phyloP scores from a whole-genome alignment of 371 early-diverging fungal genomes.

The Haplosporangium sp. region DNA sequence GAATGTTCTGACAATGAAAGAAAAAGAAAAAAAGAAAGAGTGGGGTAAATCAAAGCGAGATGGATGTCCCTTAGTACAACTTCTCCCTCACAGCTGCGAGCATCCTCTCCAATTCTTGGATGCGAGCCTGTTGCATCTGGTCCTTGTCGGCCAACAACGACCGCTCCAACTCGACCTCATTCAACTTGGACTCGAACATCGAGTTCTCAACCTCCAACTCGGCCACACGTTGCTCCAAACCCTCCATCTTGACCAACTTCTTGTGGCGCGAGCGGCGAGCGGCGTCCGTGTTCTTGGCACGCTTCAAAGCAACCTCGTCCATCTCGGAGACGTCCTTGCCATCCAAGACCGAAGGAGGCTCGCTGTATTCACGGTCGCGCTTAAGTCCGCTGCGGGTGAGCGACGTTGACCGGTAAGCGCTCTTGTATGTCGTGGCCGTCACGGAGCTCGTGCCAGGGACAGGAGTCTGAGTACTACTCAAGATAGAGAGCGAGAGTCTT shows the following conservation, averaged over 20 bases:
- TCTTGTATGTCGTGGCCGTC: constrained; percentile 46
- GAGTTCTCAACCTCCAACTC: constrained; percentile 86
- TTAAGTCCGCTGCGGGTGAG: constrained; percentile 16
- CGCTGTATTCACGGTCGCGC: constrained; percentile 37
- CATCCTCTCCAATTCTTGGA: constrained; percentile 41
- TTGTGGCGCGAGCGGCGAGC: constrained; percentile 93
- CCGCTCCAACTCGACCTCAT: constrained; percentile 53
- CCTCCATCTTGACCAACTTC: constrained; percentile 86
- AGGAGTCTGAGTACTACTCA: constrained; percentile 45
- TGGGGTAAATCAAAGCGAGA: no score
- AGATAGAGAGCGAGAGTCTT: constrained; percentile 32
- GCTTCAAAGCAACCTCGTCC: constrained; percentile 79
- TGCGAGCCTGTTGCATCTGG: constrained; percentile 45
- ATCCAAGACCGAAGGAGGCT: constrained; percentile 44
- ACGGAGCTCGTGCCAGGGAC: constrained; percentile 16
- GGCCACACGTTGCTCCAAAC: constrained; percentile 82
- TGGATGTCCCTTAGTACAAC: constrained; percentile 12
- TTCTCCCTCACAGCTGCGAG: constrained; percentile 28
- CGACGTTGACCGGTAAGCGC: constrained; percentile 40
- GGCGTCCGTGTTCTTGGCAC: constrained; percentile 94
- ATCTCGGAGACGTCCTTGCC: constrained; percentile 51
- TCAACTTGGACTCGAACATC: constrained; percentile 68
- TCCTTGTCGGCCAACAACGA: constrained; percentile 53
- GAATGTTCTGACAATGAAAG: no score
- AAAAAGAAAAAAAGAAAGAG: no score